Evolutionary conservation across 441 rosid species (phyloP).

Genomic region (Isatis lusitanica): DNA sequence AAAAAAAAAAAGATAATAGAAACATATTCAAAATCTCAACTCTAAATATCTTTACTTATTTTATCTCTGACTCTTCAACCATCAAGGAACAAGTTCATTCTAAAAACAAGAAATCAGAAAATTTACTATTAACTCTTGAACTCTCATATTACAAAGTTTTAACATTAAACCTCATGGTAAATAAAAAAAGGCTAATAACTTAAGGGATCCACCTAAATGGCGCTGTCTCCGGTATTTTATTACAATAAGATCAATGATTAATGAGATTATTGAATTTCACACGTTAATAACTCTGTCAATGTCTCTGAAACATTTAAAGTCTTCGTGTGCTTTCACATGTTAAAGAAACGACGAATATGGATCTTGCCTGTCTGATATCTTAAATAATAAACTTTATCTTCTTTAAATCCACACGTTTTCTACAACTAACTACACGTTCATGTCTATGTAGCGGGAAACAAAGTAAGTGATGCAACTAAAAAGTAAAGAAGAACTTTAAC

Average conservation of each 20-base stretch:
- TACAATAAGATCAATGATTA: neutral
- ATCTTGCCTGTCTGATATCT: slow-evolving; percentile 2
- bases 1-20: neutral
- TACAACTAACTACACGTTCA: neutral
- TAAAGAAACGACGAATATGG: neutral
- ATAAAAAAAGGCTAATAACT: neutral
- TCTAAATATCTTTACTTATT: neutral
- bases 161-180: neutral
- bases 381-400: neutral
- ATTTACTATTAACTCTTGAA: neutral
- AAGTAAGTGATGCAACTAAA: neutral
- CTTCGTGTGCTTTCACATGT: neutral
- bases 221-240: neutral
- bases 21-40: neutral
- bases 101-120: neutral
- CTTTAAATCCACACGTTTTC: neutral
- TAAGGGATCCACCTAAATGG: neutral
- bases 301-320: neutral
- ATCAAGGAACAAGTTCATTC: neutral
- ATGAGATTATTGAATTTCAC: slow-evolving; percentile 1
- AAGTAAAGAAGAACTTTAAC: neutral
- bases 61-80: neutral
- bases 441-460: neutral
- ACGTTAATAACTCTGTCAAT: slow-evolving; percentile 10
- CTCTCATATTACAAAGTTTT: neutral